Evolutionary conservation across 2,329 filamentous ascomycete species (phyloP), one percentile per base, ranked within the genome.

Genomic region (Sphaceloma murrayae): DNA sequence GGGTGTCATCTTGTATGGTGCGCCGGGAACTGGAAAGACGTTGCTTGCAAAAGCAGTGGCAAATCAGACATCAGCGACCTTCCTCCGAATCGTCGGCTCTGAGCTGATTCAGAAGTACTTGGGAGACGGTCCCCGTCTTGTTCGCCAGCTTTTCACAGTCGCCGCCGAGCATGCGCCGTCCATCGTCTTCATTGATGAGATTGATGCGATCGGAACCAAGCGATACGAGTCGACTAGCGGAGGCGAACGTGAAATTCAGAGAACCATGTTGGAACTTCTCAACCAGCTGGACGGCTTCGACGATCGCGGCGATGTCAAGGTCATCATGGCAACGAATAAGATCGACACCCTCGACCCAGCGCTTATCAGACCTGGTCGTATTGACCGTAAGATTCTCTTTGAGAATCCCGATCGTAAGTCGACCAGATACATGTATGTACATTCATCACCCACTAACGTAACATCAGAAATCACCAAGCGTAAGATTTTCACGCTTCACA

Each of bases 241-340:
- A 51, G 91, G 93, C 62, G 91, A 98, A 65, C 83, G 89, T 54
- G 91, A 98, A 65, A 86, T 98, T 29, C 91, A 98, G 69, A 81
- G 91, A 63, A 98, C 91, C 38, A 98, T 98, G 91, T 70, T 98
- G 65, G 91, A 98, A 61, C 77, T 98, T 45, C 80, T 98, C 31
- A 98, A 98, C 67, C 91, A 98, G 69, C 80, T 98, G 6, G 91
- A 98, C 62, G 91, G 91, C 57, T 98, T 98, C 67, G 91, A 98
- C 61, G 93, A 98, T 65, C 85, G 91, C 49, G 93, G 91, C 55
- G 91, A 98, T 61, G 89, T 98, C 66, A 98, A 98, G 73, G 91
- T 98, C 50, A 89, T 98, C 64, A 96, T 98, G 88, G 93, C 91
- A 9, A 98, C 91, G 54, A 98, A 98, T 79, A 98, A 98, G 77